phyloP scores from a whole-genome alignment of 2,329 filamentous ascomycete species.

The Penicillium sp. region DNA sequence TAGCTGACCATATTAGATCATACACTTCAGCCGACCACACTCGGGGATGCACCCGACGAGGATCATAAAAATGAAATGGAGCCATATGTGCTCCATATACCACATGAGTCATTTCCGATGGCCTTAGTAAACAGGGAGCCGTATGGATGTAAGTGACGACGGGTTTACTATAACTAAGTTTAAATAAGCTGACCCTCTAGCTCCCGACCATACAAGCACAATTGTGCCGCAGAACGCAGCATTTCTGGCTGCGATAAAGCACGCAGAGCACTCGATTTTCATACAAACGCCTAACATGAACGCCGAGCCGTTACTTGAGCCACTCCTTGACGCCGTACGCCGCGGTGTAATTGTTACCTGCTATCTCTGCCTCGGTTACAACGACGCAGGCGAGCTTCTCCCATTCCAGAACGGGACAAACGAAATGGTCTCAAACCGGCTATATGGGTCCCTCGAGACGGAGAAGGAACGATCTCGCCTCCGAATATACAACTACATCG shows the following conservation, averaged over 20 bases:
- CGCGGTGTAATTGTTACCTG: slow-evolving; percentile 70
- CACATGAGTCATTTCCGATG: slow-evolving; percentile 67
- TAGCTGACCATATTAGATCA: slow-evolving; percentile 48
- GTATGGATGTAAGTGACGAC: slow-evolving; percentile 55
- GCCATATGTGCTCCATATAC: slow-evolving; percentile 65
- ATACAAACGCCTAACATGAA: slow-evolving; percentile 82
- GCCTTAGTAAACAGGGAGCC: slow-evolving; percentile 73
- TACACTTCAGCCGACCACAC: slow-evolving; percentile 57
- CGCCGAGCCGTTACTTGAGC: slow-evolving; percentile 68
- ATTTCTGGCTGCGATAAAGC: slow-evolving; percentile 71
- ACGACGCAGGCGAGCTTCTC: slow-evolving; percentile 76
- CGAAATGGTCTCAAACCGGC: slow-evolving; percentile 67
- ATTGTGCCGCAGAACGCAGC: slow-evolving; percentile 76
- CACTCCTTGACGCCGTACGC: slow-evolving; percentile 67
- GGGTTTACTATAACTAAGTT: background rate
- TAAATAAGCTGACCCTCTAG: slow-evolving; percentile 25
- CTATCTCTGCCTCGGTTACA: slow-evolving; percentile 79
- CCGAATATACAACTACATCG: slow-evolving; percentile 72
- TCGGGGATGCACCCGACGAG: slow-evolving; percentile 60
- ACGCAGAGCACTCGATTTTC: slow-evolving; percentile 69
- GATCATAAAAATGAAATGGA: slow-evolving; percentile 63
- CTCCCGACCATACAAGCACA: slow-evolving; percentile 63
- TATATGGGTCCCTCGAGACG: slow-evolving; percentile 63
- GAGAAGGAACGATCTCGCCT: slow-evolving; percentile 55
- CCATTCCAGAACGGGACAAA: slow-evolving; percentile 78